Evolutionary conservation across 345 rosid species (phyloP).

Genomic region (Camelina laxa): DNA sequence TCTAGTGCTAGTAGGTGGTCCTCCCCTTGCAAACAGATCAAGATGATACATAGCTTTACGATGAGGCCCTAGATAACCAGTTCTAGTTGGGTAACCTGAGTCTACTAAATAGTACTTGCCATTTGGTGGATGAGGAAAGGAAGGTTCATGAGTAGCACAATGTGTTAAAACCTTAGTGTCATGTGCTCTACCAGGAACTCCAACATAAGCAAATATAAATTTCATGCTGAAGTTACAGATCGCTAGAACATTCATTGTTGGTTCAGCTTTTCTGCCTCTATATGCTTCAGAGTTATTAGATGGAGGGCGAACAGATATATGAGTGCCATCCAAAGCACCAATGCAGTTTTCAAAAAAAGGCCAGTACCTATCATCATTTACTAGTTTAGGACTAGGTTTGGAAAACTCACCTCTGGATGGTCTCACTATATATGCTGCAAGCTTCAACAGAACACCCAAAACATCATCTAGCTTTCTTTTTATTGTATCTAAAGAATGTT

Average conservation of each 20-base stretch:
- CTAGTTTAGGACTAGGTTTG: no score
- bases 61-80: background rate
- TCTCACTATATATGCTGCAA: no score
- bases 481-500: conserved; percentile 4
- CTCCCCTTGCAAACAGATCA: no score
- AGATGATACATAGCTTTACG: no score
- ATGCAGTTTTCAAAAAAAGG: no score
- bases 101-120: background rate
- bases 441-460: background rate
- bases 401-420: no score
- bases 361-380: no score
- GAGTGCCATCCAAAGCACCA: no score
- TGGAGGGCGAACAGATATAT: no score
- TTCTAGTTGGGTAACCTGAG: background rate
- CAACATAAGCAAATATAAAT: background rate
- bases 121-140: background rate
- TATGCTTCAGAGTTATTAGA: no score
- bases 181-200: background rate
- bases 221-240: background rate
- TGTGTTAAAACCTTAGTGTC: background rate
- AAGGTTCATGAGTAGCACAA: background rate
- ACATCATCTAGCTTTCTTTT: conserved; percentile 13
- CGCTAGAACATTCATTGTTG: background rate
- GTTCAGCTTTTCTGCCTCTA: background rate
- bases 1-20: no score